A percentile compares a stretch with the other conserved stretches of the same genome.
phyloP scores from a whole-genome alignment of 2,329 filamentous ascomycete genomes.

The Gaeumannomyces sp. region DNA sequence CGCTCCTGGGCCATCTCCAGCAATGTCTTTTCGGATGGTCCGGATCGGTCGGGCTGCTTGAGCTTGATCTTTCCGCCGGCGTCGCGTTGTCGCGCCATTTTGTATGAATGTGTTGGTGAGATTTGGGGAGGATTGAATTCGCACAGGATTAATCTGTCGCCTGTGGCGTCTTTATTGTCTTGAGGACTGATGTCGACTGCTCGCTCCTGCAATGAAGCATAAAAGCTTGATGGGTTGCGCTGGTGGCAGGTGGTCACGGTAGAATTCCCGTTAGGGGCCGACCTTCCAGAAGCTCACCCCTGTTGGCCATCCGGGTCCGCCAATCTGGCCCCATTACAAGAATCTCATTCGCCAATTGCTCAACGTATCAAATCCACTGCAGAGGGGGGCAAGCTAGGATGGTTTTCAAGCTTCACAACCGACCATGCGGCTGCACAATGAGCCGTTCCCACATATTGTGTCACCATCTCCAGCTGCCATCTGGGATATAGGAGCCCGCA shows the following conservation, averaged over 20 bases:
- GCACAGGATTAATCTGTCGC: not conserved
- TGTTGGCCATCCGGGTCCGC: not conserved
- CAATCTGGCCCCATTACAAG: not conserved
- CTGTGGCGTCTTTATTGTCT: not conserved
- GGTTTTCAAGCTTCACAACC: not conserved
- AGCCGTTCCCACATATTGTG: not conserved
- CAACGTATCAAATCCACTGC: not conserved
- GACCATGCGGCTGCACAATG: too few species aligned
- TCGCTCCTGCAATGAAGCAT: not conserved
- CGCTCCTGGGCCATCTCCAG: constrained; percentile 64
- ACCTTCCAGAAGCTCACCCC: not conserved
- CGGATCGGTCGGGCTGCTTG: constrained; percentile 62
- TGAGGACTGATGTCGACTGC: not conserved
- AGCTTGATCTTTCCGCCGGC: constrained; percentile 51
- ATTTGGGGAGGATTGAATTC: not conserved
- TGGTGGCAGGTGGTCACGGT: not conserved
- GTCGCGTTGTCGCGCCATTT: constrained; percentile 45
- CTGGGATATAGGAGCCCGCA: not conserved
- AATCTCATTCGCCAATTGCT: not conserved
- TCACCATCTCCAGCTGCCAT: not conserved
- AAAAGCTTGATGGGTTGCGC: too few species aligned
- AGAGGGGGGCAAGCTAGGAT: not conserved
- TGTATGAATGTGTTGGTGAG: not conserved
- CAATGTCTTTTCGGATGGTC: constrained; percentile 59
- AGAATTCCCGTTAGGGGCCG: not conserved